A percentile compares a stretch with the other conserved stretches of the same genome.
Evolutionary conservation across 345 rosid genomes (phyloP).

Genomic region (Heritiera fomes): DNA sequence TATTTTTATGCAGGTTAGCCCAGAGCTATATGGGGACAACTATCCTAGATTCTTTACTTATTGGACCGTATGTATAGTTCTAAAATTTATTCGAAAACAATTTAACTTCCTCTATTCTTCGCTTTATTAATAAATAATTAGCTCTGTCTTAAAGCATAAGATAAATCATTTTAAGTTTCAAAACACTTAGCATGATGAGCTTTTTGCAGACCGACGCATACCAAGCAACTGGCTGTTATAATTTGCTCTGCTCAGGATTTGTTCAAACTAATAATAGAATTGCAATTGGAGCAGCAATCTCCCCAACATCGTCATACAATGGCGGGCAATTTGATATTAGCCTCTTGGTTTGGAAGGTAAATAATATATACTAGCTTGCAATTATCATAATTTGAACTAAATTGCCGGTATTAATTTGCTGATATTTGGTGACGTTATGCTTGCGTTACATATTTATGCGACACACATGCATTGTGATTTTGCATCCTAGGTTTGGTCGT

Average conservation of each 20-base stretch:
- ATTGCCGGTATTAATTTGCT: no score
- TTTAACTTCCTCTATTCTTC: not conserved
- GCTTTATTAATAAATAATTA: not conserved
- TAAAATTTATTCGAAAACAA: not conserved
- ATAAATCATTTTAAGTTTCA: not conserved
- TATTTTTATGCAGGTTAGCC: conserved; percentile 70
- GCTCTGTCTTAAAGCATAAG: conserved; percentile 20
- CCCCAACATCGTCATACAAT: conserved; percentile 75
- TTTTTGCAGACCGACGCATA: conserved; percentile 78
- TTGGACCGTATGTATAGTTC: conserved; percentile 76
- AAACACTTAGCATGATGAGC: not conserved
- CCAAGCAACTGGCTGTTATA: conserved; percentile 96
- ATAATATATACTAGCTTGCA: not conserved
- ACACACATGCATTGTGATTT: conserved; percentile 1
- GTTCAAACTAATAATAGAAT: conserved; percentile 82
- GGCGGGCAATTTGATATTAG: conserved; percentile 99
- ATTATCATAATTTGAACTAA: no score
- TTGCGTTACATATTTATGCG: not conserved
- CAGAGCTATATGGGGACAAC: conserved; percentile 92
- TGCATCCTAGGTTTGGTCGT: not conserved
- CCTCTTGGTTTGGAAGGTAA: conserved; percentile 95
- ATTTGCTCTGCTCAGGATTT: conserved; percentile 91
- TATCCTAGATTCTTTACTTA: conserved; percentile 96
- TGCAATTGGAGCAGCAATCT: conserved; percentile 96
- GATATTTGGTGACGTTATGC: not conserved